These are phyloP conservation scores for Lentithecium fluviatile DNA, from an alignment of 495 filamentous ascomycete species.

Conservation along the genomic window DNA sequence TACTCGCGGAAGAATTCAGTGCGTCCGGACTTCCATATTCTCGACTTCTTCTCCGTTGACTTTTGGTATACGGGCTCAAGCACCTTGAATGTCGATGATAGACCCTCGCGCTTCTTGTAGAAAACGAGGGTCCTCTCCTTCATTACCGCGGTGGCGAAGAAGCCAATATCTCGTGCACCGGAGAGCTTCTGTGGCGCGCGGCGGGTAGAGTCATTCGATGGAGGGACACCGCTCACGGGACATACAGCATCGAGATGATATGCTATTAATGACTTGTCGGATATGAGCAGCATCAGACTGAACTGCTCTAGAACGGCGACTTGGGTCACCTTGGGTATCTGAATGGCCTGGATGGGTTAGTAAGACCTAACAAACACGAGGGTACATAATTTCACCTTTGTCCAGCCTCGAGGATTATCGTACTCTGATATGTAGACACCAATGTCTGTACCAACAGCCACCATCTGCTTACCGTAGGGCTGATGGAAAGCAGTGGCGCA, in stretches of 20 bases:
- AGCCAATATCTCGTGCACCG: conserved; percentile 82
- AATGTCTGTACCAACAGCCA: conserved; percentile 92
- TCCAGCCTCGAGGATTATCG: conserved; percentile 85
- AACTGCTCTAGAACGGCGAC: conserved; percentile 95
- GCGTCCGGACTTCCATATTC: conserved; percentile 67
- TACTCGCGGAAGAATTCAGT: conserved; percentile 98
- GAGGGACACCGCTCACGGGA: conserved; percentile 63
- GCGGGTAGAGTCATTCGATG: conserved; percentile 62
- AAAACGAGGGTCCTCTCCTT: conserved; percentile 92
- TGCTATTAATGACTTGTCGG: conserved; percentile 87
- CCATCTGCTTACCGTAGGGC: conserved; percentile 77
- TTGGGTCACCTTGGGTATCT: conserved; percentile 76
- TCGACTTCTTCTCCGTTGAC: conserved; percentile 68
- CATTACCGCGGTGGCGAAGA: conserved; percentile 94
- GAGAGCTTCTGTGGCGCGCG: conserved; percentile 89
- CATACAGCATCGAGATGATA: conserved; percentile 91
- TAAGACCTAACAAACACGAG: not conserved
- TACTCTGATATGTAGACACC: conserved; percentile 87
- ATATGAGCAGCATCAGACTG: conserved; percentile 82
- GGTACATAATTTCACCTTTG: conserved; percentile 55
- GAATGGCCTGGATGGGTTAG: conserved; percentile 60
- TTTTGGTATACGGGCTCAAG: conserved; percentile 95
- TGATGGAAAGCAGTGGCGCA: conserved; percentile 87
- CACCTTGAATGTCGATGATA: conserved; percentile 49
- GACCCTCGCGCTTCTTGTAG: conserved; percentile 88